Conservation (phyloP, 208 protist species). For the Vickermania ingenoplastis region DNA sequence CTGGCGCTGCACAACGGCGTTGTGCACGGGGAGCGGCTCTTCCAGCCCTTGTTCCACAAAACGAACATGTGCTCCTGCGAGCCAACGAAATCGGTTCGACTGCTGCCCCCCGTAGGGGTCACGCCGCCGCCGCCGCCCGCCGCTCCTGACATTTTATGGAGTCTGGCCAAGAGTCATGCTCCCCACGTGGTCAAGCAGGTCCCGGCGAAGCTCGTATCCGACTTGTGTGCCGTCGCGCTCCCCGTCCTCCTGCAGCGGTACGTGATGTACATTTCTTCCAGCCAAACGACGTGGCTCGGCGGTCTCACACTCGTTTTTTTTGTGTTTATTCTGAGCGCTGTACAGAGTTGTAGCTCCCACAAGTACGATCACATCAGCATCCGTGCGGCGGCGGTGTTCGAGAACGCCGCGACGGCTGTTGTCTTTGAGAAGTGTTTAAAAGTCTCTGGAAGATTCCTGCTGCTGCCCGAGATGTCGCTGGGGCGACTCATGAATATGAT, state of each 20-base stretch:
- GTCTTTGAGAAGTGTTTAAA: slow-evolving; percentile 74
- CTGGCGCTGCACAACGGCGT: slow-evolving; percentile 27
- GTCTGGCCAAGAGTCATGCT: slow-evolving; percentile 22
- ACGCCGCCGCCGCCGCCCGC: not conserved
- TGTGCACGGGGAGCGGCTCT: slow-evolving; percentile 56
- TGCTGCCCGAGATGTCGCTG: slow-evolving; percentile 56
- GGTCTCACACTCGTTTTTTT: slow-evolving; percentile 28
- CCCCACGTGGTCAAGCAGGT: slow-evolving; percentile 45
- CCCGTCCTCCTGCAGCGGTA: slow-evolving; percentile 52
- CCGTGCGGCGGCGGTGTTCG: slow-evolving; percentile 27
- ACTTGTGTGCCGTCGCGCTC: slow-evolving; percentile 27
- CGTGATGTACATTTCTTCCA: slow-evolving; percentile 11
- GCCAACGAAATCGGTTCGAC: slow-evolving; percentile 19
- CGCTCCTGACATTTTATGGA: slow-evolving; percentile 17
- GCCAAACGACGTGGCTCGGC: slow-evolving; percentile 10
- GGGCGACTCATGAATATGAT: slow-evolving; percentile 86
- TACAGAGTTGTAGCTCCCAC: slow-evolving; percentile 34
- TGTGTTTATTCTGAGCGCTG: slow-evolving; percentile 29
- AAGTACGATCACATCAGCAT: slow-evolving; percentile 41
- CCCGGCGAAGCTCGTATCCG: slow-evolving; percentile 35
- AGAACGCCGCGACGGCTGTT: slow-evolving; percentile 38
- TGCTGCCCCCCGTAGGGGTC: slow-evolving; percentile 4
- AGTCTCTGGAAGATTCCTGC: slow-evolving; percentile 19
- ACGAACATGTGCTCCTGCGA: slow-evolving; percentile 47
- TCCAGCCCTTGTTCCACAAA: slow-evolving; percentile 18